Evolutionary conservation across 768 basidiomycete species (phyloP).

Genomic region (Chalciporus sphaerocephalus): DNA sequence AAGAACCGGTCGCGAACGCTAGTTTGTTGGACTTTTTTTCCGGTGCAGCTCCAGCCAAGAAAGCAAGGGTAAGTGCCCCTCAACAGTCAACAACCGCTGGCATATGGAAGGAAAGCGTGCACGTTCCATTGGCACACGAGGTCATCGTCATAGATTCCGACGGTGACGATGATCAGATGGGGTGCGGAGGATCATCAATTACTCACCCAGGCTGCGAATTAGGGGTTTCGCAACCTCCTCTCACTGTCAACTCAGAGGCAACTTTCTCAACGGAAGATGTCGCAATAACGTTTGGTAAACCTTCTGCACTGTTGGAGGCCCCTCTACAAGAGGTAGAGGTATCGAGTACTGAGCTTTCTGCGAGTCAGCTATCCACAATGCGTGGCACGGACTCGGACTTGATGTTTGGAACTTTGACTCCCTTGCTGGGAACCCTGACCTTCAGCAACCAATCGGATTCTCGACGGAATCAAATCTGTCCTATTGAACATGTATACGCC

Average conservation of each 20-base stretch:
- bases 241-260: neutral
- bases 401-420: constrained; percentile 19
- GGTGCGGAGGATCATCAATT: neutral
- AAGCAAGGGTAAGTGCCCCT: constrained; percentile 12
- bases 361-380: neutral
- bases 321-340: neutral
- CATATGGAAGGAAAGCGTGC: neutral
- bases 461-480: neutral
- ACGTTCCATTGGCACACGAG: constrained; percentile 28
- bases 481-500: neutral
- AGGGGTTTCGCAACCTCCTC: neutral
- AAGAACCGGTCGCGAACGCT: constrained; percentile 26
- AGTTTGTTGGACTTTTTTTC: constrained; percentile 49
- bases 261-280: neutral
- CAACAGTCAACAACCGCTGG: neutral
- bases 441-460: neutral
- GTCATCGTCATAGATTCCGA: constrained; percentile 65
- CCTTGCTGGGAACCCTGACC: constrained; percentile 9
- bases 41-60: constrained; percentile 20
- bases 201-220: neutral
- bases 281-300: constrained; percentile 21
- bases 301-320: constrained; percentile 23
- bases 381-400: neutral
- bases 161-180: constrained; percentile 36
- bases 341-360: constrained; percentile 1